Evolutionary conservation across 345 rosid genomes (phyloP).

Genomic region (Aquilaria sinensis): DNA sequence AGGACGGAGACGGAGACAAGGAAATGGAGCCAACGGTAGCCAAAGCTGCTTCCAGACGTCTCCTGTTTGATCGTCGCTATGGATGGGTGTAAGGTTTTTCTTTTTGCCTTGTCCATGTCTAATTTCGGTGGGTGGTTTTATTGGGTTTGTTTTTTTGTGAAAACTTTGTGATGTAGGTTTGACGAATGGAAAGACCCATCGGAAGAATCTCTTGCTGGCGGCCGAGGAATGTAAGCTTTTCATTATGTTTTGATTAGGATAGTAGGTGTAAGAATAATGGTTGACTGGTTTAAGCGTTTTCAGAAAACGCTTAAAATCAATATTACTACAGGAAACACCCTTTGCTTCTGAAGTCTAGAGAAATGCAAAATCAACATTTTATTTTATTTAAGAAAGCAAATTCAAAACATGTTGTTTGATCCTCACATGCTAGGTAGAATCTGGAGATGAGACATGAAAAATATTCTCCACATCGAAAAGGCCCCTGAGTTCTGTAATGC

Average conservation of each 20-base stretch:
- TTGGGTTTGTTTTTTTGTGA: neutral
- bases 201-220: conserved; percentile 68
- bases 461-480: too few species aligned
- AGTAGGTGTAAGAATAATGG: neutral
- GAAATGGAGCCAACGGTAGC: conserved; percentile 7
- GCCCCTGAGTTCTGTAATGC: too few species aligned
- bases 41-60: conserved; percentile 29
- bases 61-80: conserved; percentile 65
- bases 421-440: too few species aligned
- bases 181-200: conserved; percentile 75
- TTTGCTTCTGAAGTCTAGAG: neutral
- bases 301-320: too few species aligned
- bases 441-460: too few species aligned
- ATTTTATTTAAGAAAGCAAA: neutral
- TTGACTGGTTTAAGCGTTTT: too few species aligned
- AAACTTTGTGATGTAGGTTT: conserved; percentile 21
- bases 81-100: conserved; percentile 58
- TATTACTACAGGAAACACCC: too few species aligned
- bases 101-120: neutral
- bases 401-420: neutral
- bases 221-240: conserved; percentile 57
- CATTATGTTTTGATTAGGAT: neutral
- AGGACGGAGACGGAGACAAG: too few species aligned
- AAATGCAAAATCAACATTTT: neutral
- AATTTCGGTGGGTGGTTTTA: neutral